Base-by-base conservation (phyloP, 345 rosid species). In the Camelina sativa region DNA sequence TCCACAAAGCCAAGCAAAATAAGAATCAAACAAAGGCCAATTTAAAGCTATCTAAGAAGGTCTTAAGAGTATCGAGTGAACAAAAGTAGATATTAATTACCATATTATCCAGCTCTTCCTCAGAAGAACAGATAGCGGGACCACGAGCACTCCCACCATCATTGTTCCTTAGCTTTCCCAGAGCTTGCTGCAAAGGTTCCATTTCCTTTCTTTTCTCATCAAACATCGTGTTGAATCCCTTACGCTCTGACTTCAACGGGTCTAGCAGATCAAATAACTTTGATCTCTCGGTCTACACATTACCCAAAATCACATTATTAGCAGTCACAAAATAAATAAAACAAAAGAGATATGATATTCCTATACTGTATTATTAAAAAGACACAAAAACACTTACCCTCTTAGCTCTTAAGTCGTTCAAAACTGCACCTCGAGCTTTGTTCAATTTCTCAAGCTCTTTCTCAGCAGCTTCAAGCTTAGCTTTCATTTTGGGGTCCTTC, bases 101-200 rank as follows among this genome's bases (percentile, higher is more conserved):
- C 73, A 81, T 41, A 57, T 80, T 86, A 71, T 96, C 83, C 37
- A 96, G 89, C 83, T 96, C 98, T 77, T 91, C 85, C 84, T 88
- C 95, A 4, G 97, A 89, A n/a, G 99, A 89, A 81, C 98, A 96
- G 71, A 92, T 55, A 41, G 79, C 85, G 0, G 77, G 74, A 1
- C 81, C 81, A 73, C 81, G 68, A 8, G 68, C 38, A 35, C 10
- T 30, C 25, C 80, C 80, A 59, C 77, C 77, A 28, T 61, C 77
- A 25, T 66, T 77, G 65, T 66, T 71, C 30, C 88, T 90, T 69
- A 91, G 85, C 85, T 96, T 91, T 53, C 97, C 93, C 80, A 72
- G 83, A 40, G 97, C 98, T 80, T 92, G 90, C 76, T 88, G 92
- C 80, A 96, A 78, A 3, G 96, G 97, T 62, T 87, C 92, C 81